These are phyloP conservation scores for Dryas integrifolia DNA, from an alignment of 331 rosid genomes.

Conservation along the genomic window DNA sequence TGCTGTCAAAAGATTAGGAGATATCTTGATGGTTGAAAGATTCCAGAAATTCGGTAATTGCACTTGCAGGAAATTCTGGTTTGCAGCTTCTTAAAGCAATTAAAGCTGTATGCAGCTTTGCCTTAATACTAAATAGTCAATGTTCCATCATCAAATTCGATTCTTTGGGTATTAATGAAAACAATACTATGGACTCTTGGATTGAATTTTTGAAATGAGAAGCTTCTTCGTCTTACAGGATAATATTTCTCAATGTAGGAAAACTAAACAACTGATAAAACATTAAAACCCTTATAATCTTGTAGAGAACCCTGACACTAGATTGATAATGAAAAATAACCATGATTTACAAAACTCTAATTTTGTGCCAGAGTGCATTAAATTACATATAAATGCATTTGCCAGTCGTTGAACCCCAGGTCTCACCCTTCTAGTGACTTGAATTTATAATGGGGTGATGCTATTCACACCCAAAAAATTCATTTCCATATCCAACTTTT, in stretches of 20 bases:
- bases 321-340: not conserved
- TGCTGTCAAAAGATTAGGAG: not conserved
- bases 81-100: not conserved
- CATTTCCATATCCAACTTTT: not conserved
- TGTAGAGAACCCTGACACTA: not conserved
- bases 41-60: not conserved
- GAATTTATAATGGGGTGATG: not conserved
- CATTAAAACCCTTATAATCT: not conserved
- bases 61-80: not conserved
- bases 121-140: not conserved
- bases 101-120: not conserved
- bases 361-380: not conserved
- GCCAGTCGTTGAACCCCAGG: not conserved
- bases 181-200: not conserved
- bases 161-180: not conserved
- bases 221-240: not conserved
- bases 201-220: not conserved
- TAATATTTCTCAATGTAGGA: no score
- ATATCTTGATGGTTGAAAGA: not conserved
- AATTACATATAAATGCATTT: not conserved
- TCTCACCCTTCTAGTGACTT: not conserved
- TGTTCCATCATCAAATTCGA: not conserved
- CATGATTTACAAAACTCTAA: not conserved
- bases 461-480: not conserved
- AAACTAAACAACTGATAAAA: not conserved